These are phyloP conservation scores for Boletus fagicola DNA, from an alignment of 768 basidiomycete genomes.

Conservation along the genomic window DNA sequence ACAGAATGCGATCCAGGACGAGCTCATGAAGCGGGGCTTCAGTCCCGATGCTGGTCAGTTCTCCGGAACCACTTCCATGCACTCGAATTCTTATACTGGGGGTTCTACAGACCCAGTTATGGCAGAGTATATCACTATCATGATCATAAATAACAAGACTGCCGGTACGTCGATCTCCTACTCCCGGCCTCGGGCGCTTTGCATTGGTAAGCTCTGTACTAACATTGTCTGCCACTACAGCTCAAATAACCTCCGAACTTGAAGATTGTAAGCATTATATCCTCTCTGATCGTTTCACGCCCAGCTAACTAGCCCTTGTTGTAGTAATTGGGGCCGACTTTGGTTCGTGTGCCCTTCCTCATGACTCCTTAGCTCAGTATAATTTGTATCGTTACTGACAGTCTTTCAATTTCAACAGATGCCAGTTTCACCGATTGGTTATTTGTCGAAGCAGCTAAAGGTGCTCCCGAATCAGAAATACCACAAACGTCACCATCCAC, in stretches of 20 bases:
- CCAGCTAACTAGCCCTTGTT: constrained; percentile 13
- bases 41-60: constrained; percentile 70
- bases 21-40: constrained; percentile 71
- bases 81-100: constrained; percentile 10
- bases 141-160: constrained; percentile 92
- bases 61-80: constrained; percentile 5
- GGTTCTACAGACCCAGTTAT: constrained; percentile 69
- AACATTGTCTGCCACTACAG: constrained; percentile 36
- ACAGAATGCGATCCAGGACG: constrained; percentile 77
- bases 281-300: not conserved
- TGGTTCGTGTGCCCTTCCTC: constrained; percentile 44
- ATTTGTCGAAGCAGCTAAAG: constrained; percentile 76
- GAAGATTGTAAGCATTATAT: constrained; percentile 60
- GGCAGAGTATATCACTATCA: constrained; percentile 94
- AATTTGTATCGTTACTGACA: constrained; percentile 4
- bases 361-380: not conserved
- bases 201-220: not conserved
- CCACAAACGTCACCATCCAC: constrained; percentile 34
- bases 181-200: not conserved
- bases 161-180: constrained; percentile 45
- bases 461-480: constrained; percentile 51
- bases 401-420: constrained; percentile 44
- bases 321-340: constrained; percentile 78
- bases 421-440: constrained; percentile 86
- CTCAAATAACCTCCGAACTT: constrained; percentile 84